phyloP scores from a whole-genome alignment of 495 filamentous ascomycete species.

The Aspergillus avenaceus region DNA sequence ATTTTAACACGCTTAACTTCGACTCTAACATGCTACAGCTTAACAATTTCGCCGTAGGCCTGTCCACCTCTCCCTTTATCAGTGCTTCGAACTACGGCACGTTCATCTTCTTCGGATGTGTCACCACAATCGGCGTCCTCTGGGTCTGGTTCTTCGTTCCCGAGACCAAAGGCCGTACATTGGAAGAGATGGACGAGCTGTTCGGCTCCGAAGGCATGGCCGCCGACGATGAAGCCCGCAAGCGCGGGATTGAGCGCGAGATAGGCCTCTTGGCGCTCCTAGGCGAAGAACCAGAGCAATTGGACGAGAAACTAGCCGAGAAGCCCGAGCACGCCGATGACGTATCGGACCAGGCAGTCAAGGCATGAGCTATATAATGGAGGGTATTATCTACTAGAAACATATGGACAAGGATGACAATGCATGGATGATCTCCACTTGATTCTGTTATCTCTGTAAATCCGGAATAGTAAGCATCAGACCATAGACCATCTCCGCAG shows the following conservation, averaged over 20 bases:
- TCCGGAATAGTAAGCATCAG: no score
- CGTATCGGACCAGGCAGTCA: background rate
- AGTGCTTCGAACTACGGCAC: slow-evolving; percentile 30
- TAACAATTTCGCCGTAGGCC: slow-evolving; percentile 43
- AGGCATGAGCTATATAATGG: background rate
- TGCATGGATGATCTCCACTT: no score
- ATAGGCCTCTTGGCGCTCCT: slow-evolving; percentile 29
- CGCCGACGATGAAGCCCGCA: slow-evolving; percentile 25
- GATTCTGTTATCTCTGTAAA: no score
- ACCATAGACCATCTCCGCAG: no score
- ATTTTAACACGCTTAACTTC: background rate
- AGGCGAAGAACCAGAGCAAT: slow-evolving; percentile 15
- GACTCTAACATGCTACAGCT: slow-evolving; percentile 35
- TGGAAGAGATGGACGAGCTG: slow-evolving; percentile 54
- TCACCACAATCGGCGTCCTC: slow-evolving; percentile 44
- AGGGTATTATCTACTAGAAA: no score
- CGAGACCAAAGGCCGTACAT: slow-evolving; percentile 53
- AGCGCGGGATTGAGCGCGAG: slow-evolving; percentile 30
- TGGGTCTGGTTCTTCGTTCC: slow-evolving; percentile 51
- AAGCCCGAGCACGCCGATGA: background rate
- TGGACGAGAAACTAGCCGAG: background rate
- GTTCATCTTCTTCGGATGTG: slow-evolving; percentile 45
- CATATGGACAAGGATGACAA: no score
- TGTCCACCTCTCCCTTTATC: slow-evolving; percentile 37
- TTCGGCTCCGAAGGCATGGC: slow-evolving; percentile 37